Percentiles rank a stretch among this genome's conserved stretches.
These are phyloP conservation scores for Gyrodon lividus DNA, from an alignment of 768 basidiomycete genomes.

Conservation along the genomic window DNA sequence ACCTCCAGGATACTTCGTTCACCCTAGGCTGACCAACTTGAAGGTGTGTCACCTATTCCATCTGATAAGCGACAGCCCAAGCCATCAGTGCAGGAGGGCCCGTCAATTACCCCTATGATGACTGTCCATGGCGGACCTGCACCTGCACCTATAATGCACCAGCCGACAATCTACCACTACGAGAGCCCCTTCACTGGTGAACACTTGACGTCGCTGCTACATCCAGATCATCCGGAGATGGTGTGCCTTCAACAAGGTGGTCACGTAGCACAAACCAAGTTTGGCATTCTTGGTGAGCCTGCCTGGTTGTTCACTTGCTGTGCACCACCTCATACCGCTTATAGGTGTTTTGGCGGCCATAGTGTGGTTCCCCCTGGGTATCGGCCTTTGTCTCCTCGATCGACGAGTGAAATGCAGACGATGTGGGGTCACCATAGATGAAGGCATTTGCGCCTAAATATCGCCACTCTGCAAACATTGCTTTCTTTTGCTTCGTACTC, in stretches of 20 bases:
- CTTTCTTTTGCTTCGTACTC: neutral
- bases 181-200: conserved; percentile 60
- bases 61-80: conserved; percentile 16
- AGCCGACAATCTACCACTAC: conserved; percentile 67
- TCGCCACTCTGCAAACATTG: neutral
- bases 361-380: conserved; percentile 83
- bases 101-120: conserved; percentile 14
- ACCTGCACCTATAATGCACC: conserved; percentile 33
- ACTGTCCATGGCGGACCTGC: conserved; percentile 21
- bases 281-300: conserved; percentile 64
- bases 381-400: conserved; percentile 77
- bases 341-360: conserved; percentile 78
- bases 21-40: neutral
- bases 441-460: conserved; percentile 34
- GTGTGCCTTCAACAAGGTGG: conserved; percentile 73
- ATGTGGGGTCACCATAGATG: conserved; percentile 41
- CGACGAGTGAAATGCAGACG: conserved; percentile 61
- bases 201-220: conserved; percentile 58
- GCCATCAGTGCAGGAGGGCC: conserved; percentile 1
- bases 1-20: neutral
- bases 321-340: neutral
- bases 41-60: conserved; percentile 9
- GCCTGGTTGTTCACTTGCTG: neutral
- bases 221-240: conserved; percentile 83
- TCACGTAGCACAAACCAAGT: conserved; percentile 64